Conservation (phyloP, 2,329 filamentous ascomycete genomes). For the Penicillium thymicola region DNA sequence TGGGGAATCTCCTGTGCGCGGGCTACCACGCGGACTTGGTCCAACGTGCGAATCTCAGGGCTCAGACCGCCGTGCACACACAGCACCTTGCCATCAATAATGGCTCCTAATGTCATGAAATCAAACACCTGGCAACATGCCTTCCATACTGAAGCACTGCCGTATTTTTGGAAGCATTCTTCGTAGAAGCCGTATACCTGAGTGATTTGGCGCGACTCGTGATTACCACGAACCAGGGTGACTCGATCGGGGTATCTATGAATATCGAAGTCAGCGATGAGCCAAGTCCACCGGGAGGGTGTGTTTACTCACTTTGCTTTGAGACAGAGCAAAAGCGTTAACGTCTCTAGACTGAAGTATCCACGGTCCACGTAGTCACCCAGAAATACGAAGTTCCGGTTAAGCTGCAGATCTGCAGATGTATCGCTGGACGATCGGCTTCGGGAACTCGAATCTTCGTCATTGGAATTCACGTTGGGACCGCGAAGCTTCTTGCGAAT, state of each 20-base stretch:
- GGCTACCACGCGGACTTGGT: constrained; percentile 71
- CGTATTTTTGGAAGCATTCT: constrained; percentile 93
- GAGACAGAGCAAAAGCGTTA: constrained; percentile 68
- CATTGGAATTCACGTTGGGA: constrained; percentile 25
- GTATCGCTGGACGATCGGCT: constrained; percentile 31
- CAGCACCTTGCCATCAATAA: constrained; percentile 72
- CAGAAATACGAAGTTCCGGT: constrained; percentile 69
- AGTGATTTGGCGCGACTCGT: constrained; percentile 95
- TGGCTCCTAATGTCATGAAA: constrained; percentile 85
- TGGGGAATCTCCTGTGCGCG: constrained; percentile 73
- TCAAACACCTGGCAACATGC: constrained; percentile 98
- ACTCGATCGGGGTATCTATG: constrained; percentile 86
- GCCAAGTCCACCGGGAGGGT: background rate
- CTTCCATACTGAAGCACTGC: constrained; percentile 93
- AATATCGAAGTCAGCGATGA: background rate
- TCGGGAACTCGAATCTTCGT: constrained; percentile 29
- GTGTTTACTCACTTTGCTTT: constrained; percentile 60
- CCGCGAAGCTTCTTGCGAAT: constrained; percentile 76
- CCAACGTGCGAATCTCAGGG: constrained; percentile 29
- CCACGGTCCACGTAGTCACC: constrained; percentile 73
- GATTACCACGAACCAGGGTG: constrained; percentile 90
- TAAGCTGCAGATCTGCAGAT: constrained; percentile 43
- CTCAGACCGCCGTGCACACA: constrained; percentile 63
- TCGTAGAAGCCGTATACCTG: constrained; percentile 98
- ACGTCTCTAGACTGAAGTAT: constrained; percentile 71